These are phyloP conservation scores for Rosa persica DNA, from an alignment of 306 rosid genomes.

Conservation along the genomic window DNA sequence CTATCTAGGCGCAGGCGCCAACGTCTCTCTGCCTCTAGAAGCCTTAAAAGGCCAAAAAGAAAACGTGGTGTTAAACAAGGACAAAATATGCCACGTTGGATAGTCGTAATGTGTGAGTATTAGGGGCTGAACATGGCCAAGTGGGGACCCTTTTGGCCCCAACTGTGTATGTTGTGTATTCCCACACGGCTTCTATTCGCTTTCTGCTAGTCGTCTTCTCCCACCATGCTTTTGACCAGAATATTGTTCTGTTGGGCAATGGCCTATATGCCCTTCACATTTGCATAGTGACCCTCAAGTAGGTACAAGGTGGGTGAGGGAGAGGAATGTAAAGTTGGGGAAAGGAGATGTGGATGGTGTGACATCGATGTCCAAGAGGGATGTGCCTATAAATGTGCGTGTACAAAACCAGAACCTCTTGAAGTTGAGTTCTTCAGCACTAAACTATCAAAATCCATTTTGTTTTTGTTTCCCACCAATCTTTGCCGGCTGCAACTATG, in stretches of 20 bases:
- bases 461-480: background rate
- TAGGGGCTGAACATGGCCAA: constrained; percentile 9
- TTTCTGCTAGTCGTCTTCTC: background rate
- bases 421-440: background rate
- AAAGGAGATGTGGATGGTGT: background rate
- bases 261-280: background rate
- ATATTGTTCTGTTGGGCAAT: background rate
- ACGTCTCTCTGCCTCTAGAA: constrained; percentile 9
- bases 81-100: constrained; percentile 28
- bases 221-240: constrained; percentile 2
- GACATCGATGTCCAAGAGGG: constrained; percentile 14
- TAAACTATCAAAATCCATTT: background rate
- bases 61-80: constrained; percentile 28
- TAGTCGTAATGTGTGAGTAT: background rate
- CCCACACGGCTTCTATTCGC: constrained; percentile 32
- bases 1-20: constrained; percentile 13
- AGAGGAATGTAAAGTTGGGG: background rate
- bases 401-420: background rate
- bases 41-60: background rate
- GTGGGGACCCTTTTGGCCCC: background rate
- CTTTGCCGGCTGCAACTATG: constrained; percentile 5
- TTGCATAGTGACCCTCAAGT: background rate
- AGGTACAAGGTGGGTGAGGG: constrained; percentile 1
- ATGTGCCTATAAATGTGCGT: constrained; percentile 14
- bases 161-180: background rate